Evolutionary conservation across 176 grass and related monocot species (phyloP), one percentile per base, ranked within the genome.

Genomic region (Eleusine indica): DNA sequence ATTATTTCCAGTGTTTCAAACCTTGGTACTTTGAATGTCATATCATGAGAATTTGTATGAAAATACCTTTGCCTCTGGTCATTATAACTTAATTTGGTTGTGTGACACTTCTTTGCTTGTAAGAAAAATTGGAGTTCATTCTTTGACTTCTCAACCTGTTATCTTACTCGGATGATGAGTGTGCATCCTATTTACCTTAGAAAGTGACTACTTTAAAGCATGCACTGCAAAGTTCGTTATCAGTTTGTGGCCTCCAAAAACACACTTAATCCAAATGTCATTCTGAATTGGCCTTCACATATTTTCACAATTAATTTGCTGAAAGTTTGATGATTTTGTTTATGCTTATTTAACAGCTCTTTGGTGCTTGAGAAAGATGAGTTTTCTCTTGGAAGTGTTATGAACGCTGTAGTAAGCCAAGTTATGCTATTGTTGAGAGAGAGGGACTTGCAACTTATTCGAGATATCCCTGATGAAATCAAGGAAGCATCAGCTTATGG

Each of bases 381-480:
- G 77, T 98, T 98, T 92, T 82, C 78, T 80, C 79, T 98, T 69
- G 96, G 86, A 77, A 88, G 75, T 75, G 81, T 98, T 60, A 92
- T 98, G 66, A 94, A 96, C 75, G 89, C 96, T 85, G 91, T 98
- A 85, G 93, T 98, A 42, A 96, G 93, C 74, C 96, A 98, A 94
- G 96, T 91, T 54, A 96, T 98, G 96, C 78, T 96, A 87, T 87
- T 90, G 70, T 84, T 98, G 76, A 92, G 91, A 90, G 89, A 98
- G 86, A 98, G 70, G 81, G 93, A 89, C 56, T 78, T 98, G 73
- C 89, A 98, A 85, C 84, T 98, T 82, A 96, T 99, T 73, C 89
- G 96, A 76, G 91, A 99, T 84, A 96, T 99, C 80, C 96, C 96
- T 83, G 96, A 96, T 72, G 93, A 99, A 92, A 92, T 96, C 66